Conservation (phyloP, 2,329 filamentous ascomycete genomes). For the Massarina eburnea region DNA sequence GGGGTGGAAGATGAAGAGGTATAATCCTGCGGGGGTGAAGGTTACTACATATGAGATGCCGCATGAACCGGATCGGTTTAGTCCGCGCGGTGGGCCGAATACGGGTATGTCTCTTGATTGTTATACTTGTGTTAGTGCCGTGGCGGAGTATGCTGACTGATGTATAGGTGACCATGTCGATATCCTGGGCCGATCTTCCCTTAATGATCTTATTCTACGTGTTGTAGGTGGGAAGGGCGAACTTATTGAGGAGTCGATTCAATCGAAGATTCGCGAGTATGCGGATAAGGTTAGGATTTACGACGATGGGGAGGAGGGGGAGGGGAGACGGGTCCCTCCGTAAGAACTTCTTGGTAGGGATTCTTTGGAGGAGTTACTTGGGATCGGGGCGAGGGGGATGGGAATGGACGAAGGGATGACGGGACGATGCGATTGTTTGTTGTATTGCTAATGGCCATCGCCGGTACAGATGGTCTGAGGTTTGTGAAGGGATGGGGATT, state of each 20-base stretch:
- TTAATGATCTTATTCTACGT: constrained; percentile 87
- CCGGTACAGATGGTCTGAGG: no score
- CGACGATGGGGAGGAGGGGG: constrained; percentile 49
- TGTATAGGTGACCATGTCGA: constrained; percentile 83
- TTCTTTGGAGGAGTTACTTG: background rate
- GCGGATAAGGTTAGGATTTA: constrained; percentile 80
- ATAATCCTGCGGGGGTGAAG: constrained; percentile 82
- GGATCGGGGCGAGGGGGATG: no score
- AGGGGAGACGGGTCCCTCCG: background rate
- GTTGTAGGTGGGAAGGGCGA: constrained; percentile 85
- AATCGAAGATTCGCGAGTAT: constrained; percentile 82
- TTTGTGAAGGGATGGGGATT: no score
- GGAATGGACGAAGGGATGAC: no score
- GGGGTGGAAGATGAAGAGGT: constrained; percentile 91
- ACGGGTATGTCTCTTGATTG: constrained; percentile 51
- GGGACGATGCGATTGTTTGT: no score
- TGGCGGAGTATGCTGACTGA: constrained; percentile 6
- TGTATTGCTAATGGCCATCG: no score
- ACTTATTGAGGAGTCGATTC: constrained; percentile 72
- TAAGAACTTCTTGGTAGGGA: background rate
- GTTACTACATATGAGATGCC: constrained; percentile 93
- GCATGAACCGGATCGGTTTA: constrained; percentile 92
- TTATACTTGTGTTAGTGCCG: background rate
- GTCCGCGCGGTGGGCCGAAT: constrained; percentile 70
- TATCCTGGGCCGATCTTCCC: constrained; percentile 81